Evolutionary conservation across 2,329 filamentous ascomycete species (phyloP).

Genomic region (Xylaria arbuscula): DNA sequence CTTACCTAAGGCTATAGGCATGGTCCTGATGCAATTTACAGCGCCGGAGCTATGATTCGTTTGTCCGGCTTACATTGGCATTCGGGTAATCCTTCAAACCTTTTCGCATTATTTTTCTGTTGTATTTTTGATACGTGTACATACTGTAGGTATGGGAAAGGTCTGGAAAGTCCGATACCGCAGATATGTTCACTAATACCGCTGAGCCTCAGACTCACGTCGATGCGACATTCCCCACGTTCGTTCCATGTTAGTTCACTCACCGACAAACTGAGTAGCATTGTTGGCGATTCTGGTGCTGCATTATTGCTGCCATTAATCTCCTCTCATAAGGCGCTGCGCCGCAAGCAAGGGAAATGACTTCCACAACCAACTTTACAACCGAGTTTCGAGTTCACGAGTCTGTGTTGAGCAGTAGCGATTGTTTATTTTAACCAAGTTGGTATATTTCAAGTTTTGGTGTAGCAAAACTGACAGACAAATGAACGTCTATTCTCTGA

Average conservation of each 20-base stretch:
- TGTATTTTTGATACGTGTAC: neutral
- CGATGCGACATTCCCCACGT: constrained; percentile 25
- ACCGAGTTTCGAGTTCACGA: neutral
- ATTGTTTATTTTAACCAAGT: neutral
- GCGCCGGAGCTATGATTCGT: neutral
- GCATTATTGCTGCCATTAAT: neutral
- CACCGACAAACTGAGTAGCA: constrained; percentile 6
- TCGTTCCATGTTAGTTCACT: neutral
- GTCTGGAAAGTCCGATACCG: neutral
- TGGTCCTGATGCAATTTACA: neutral
- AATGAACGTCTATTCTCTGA: neutral
- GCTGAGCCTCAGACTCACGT: constrained; percentile 20
- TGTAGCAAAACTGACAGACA: neutral
- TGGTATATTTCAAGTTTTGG: neutral
- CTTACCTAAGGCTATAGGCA: neutral
- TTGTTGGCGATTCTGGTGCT: constrained; percentile 6
- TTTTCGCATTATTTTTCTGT: neutral
- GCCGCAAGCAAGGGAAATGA: constrained; percentile 11
- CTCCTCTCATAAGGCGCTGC: neutral
- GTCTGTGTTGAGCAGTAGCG: neutral
- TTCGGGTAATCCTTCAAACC: constrained; percentile 2
- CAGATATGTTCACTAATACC: neutral
- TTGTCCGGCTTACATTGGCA: neutral
- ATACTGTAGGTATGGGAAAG: neutral
- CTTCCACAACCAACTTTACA: neutral